A percentile compares a stretch with the other conserved stretches of the same genome.
These are phyloP conservation scores for Jackrogersella multiformis DNA, from an alignment of 495 filamentous ascomycete species.

Conservation along the genomic window DNA sequence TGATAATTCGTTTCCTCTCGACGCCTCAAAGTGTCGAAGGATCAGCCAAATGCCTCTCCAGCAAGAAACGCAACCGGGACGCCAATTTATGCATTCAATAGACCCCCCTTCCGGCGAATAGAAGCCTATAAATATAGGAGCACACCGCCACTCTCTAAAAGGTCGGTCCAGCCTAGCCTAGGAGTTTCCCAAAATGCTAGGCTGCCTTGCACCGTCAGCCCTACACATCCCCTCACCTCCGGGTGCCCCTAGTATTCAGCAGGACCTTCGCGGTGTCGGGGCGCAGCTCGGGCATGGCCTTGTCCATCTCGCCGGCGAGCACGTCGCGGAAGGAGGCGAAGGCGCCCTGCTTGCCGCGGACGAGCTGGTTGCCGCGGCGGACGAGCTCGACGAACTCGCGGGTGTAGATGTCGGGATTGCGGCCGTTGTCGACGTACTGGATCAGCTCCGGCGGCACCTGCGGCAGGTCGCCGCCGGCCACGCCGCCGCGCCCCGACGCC, in stretches of 20 bases:
- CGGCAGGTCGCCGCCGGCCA: conserved; percentile 49
- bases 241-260: conserved; percentile 42
- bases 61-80: conserved; percentile 9
- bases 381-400: conserved; percentile 95
- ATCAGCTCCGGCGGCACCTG: conserved; percentile 87
- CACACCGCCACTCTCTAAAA: background rate
- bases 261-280: conserved; percentile 75
- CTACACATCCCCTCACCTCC: background rate
- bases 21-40: background rate
- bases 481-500: conserved; percentile 40
- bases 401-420: conserved; percentile 99
- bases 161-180: background rate
- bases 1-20: background rate
- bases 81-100: conserved; percentile 14
- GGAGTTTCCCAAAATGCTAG: background rate
- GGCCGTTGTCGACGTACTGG: conserved; percentile 88
- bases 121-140: background rate
- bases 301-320: conserved; percentile 79
- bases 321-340: conserved; percentile 83
- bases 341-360: conserved; percentile 84
- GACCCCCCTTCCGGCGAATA: background rate
- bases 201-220: background rate
- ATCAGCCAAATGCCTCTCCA: background rate
- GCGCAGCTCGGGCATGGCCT: conserved; percentile 77
- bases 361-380: conserved; percentile 80